Evolutionary conservation across 495 filamentous ascomycete species (phyloP).

Genomic region (Glonium stellatum): DNA sequence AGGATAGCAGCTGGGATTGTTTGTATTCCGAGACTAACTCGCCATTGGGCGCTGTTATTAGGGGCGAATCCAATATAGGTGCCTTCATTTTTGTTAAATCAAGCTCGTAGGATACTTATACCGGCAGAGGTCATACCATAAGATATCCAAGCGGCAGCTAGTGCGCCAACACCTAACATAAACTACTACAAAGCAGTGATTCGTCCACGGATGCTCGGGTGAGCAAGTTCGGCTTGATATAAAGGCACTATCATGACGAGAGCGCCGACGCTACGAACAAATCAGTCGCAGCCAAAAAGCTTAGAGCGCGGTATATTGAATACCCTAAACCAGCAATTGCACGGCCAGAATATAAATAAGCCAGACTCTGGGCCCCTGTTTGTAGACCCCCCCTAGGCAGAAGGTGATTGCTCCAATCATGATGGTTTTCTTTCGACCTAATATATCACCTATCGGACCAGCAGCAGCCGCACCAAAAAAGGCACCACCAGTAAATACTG

Average conservation of each 20-base stretch:
- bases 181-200: conserved; percentile 54
- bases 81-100: conserved; percentile 9
- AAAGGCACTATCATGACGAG: conserved; percentile 44
- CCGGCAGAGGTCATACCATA: conserved; percentile 18
- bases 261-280: conserved; percentile 39
- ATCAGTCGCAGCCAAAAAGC: neutral
- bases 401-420: conserved; percentile 37
- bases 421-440: conserved; percentile 46
- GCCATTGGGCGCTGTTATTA: conserved; percentile 45
- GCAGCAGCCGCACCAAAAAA: conserved; percentile 50
- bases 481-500: conserved; percentile 60
- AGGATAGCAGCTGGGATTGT: conserved; percentile 52
- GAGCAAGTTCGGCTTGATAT: conserved; percentile 42
- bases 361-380: conserved; percentile 34
- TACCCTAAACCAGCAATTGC: conserved; percentile 29
- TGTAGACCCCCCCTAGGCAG: conserved; percentile 37
- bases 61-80: conserved; percentile 32
- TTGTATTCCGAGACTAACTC: conserved; percentile 51
- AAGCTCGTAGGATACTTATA: neutral
- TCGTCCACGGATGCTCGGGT: conserved; percentile 43
- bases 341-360: conserved; percentile 34
- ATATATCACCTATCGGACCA: conserved; percentile 41
- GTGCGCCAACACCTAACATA: conserved; percentile 52
- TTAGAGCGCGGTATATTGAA: neutral
- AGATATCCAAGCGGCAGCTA: conserved; percentile 35